Percentiles rank a stretch among this genome's conserved stretches.
These are phyloP conservation scores for Dendrostoma leiphaemia DNA, from an alignment of 2,329 filamentous ascomycete genomes.

Conservation along the genomic window DNA sequence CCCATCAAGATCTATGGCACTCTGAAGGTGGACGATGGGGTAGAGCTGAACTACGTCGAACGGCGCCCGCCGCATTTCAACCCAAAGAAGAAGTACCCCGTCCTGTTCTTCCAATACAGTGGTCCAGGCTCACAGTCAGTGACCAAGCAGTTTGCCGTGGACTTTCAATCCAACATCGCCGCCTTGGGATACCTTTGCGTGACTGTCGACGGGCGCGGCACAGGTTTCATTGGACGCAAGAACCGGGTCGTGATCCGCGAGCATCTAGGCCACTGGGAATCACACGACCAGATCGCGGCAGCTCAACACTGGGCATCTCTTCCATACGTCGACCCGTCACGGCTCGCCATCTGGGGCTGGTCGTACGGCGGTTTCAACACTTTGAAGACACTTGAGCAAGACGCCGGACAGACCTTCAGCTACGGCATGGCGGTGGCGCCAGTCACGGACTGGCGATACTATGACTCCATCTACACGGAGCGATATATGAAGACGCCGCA, in stretches of 20 bases:
- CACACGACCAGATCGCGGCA: constrained; percentile 86
- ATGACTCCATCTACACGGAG: constrained; percentile 92
- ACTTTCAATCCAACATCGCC: constrained; percentile 89
- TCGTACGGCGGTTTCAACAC: constrained; percentile 95
- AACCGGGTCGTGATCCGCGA: constrained; percentile 79
- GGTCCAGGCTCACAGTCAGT: constrained; percentile 93
- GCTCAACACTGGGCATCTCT: constrained; percentile 81
- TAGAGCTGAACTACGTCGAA: constrained; percentile 72
- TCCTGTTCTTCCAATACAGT: constrained; percentile 92
- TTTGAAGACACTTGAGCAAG: constrained; percentile 88
- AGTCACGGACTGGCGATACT: constrained; percentile 97
- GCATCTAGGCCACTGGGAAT: constrained; percentile 81
- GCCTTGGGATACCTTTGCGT: constrained; percentile 89
- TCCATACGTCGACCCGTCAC: constrained; percentile 75
- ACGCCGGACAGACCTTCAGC: constrained; percentile 84
- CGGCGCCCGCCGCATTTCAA: constrained; percentile 88
- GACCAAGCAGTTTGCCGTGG: constrained; percentile 73
- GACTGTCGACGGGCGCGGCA: constrained; percentile 90
- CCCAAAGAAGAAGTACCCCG: constrained; percentile 80
- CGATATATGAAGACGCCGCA: constrained; percentile 96
- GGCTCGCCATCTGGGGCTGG: constrained; percentile 97
- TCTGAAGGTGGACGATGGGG: constrained; percentile 72
- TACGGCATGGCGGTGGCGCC: constrained; percentile 98
- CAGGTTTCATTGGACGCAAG: constrained; percentile 83
- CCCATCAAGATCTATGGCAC: constrained; percentile 81